Base-by-base conservation (phyloP, 2,329 filamentous ascomycete species). In the Paraphoma sp. region DNA sequence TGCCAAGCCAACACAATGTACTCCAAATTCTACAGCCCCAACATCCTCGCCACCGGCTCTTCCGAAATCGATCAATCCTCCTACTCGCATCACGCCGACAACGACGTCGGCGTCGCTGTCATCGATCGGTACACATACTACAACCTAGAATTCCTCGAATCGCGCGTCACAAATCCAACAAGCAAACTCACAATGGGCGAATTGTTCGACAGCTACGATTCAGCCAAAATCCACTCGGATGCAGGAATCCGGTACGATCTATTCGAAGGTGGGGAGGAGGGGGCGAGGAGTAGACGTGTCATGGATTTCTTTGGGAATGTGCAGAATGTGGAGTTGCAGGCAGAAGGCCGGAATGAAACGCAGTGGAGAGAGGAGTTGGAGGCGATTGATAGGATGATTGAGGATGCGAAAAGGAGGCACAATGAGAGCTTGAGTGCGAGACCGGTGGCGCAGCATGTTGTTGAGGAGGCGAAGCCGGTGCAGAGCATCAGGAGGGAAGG, bases 1-100 rank as follows among this genome's bases (percentile, higher is more conserved):
- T 99, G 95, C 81, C 95, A 99, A 80, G 95, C 95, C 53, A 99
- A 99, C 77, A 99, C 95, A 31, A 97, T 99, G 93, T 99, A 97
- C 81, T 94, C 89, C 74, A 94, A 97, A 69, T 92, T 99, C 72
- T 99, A 99, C 82, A 96, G 93, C 5, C 94, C 94, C 46, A 98
- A 98, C 72, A 97, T 99, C 70, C 93, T 99, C 70, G 95, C 95
- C 0, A 99, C 96, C 0, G 95, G 95, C n/a, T 96, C 92, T 31
- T 96, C 91, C 3, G 93, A 95, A 76, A 89, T 98, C 59, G 94
- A 98, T 74, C 92, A 99, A 78, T 97, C 92, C 5, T 96, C 91
- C 0, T 99, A 99, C 79, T 96, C 92, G 1, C 95, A 99, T 79
- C 95, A 99, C 76, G 95, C 95, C 53, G 95, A 99, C 79, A 96